Base-by-base conservation (phyloP, 106 monocot genomes). In the Dioscorea alata region DNA sequence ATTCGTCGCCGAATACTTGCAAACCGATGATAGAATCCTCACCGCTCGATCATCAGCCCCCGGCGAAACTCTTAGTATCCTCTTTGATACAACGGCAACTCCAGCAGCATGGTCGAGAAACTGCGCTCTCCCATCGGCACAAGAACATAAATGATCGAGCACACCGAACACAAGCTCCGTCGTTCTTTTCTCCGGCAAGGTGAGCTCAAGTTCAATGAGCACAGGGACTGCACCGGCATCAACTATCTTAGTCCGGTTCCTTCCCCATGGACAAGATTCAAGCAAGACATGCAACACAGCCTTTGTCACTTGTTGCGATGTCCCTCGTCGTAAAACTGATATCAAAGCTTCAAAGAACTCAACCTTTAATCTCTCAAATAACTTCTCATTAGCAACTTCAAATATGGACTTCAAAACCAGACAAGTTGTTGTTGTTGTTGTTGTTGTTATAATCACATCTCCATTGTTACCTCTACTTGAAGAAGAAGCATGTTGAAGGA, bases 21-120 rank as follows among this genome's bases (percentile, higher is more conserved):
- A 64, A 32, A 88, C 34, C 59, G 78, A 51, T 20, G 53, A 51
- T 60, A 88, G 33, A 7, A 88, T 74, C 24, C 70, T 14, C 70
- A 88, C 79, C 21, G 81, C 84, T 61, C 35, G 35, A 13, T 79
- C 84, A 50, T 75, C 78, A 1, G 71, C 81, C 65, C 24, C 70
- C n/a, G 60, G 22, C n/a, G 88, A 88, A 15, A 88, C 88, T 67
- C 81, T 78, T 8, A 84, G 68, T 12, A 88, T 78, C 67, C 72
- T 81, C 79, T 81, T 84, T 17, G 84, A 33, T 22, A 88, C 81
- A 34, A 74, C 48, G 12, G 88, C 58, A 33, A 57, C 22, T n/a
- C 57, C 69, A 0, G 34, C 57, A n/a, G 69, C 69, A 49, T 88
- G 80, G 15, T 66, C 78, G 54, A 81, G 67, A 20, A 88, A 57